Base-by-base conservation (phyloP, 768 basidiomycete genomes). In the Epithele typhae region DNA sequence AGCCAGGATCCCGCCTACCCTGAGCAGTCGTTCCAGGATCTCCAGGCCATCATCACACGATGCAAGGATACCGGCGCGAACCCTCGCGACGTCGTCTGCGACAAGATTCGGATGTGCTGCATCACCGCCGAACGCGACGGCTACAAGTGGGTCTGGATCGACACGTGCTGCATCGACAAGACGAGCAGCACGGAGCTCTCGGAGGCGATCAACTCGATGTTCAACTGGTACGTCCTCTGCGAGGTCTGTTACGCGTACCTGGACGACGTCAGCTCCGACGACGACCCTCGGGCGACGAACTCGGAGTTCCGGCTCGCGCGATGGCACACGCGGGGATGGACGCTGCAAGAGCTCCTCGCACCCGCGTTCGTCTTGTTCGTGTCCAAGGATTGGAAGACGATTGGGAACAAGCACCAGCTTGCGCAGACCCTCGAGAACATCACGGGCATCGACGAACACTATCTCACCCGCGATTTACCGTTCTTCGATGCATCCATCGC, bases 171-270 rank as follows among this genome's bases (percentile, higher is more conserved):
- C 38, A 52, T 52, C 44, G 43, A 52, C 43, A 38, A 46, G 37
- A 25, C 46, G 2, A 52, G 40, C 43, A 52, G 51, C 39, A 42
- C 46, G 2, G 51, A 48, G 51, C 51, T 52, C 15, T 25, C 37
- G 32, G 51, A 52, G 34, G 42, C 51, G 21, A 46, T 51, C 45
- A 51, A 46, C 37, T 51, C 50, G 14, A 43, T 46, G 40, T 51
- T 46, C 41, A 19, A 22, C n/a, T 40, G 33, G 18, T 51, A 46
- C 41, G 17, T 22, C 12, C 15, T 18, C 45, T 40, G 45, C 5
- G 30, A 40, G 14, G 45, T 46, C 44, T 51, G 50, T 41, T 51
- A 51, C 32, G 50, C 50, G 7, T 40, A 43, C 23, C 45, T 51
- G 27, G 23, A 37, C 12, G 52, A 53, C 40, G 50, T 51, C 9